Evolutionary conservation across 352 stramenopile species (phyloP).

Genomic region (Pythium dissimile): DNA sequence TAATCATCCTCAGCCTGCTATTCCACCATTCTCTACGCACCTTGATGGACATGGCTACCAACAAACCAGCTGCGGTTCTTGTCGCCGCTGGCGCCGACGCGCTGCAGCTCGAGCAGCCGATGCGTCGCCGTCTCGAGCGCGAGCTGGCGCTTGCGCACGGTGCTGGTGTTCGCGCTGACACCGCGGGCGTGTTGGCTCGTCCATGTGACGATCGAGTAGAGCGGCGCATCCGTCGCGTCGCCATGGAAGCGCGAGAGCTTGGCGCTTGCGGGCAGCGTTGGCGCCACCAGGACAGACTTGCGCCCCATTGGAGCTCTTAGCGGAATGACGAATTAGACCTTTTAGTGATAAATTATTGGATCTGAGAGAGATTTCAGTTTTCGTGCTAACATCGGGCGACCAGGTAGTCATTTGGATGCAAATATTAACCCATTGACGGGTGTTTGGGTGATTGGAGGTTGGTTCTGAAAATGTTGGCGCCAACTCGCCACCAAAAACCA

Average conservation of each 20-base stretch:
- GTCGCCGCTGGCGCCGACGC: slow-evolving; percentile 38
- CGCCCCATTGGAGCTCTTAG: slow-evolving; percentile 35
- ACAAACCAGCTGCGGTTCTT: slow-evolving; percentile 71
- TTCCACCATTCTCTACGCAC: slow-evolving; percentile 13
- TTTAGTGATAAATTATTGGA: slow-evolving; percentile 11
- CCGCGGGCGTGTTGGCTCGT: slow-evolving; percentile 15
- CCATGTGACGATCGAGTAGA: slow-evolving; percentile 55
- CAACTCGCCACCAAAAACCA: slow-evolving; percentile 17
- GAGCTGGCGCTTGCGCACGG: slow-evolving; percentile 49
- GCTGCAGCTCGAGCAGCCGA: slow-evolving; percentile 63
- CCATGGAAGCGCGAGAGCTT: slow-evolving; percentile 64
- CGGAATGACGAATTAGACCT: neutral
- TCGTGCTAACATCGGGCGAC: slow-evolving; percentile 14
- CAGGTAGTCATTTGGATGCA: neutral
- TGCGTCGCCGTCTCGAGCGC: slow-evolving; percentile 32
- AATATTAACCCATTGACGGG: neutral
- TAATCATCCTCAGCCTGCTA: neutral
- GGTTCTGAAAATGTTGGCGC: neutral
- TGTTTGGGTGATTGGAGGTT: slow-evolving; percentile 2
- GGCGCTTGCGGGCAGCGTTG: slow-evolving; percentile 29
- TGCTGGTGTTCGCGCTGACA: neutral
- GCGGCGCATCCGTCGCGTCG: slow-evolving; percentile 47
- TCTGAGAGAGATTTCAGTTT: slow-evolving; percentile 1
- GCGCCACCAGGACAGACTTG: slow-evolving; percentile 50
- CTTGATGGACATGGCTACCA: slow-evolving; percentile 63